Base-by-base conservation (phyloP, 306 rosid species). In the Luffa acutangula region DNA sequence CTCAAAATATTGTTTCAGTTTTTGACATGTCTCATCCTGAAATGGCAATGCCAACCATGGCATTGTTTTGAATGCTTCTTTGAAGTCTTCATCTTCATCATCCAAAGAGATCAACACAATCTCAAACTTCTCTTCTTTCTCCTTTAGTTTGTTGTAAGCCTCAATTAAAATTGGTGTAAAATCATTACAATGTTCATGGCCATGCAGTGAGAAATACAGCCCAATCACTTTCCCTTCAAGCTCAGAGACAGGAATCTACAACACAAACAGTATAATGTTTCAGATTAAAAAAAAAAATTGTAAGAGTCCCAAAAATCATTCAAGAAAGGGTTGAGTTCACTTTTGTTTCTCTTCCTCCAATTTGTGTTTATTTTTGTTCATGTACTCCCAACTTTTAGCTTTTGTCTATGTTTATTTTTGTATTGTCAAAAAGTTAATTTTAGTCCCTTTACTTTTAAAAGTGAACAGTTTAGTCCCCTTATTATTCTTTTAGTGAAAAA, bases 11-110 rank as follows among this genome's bases (percentile, higher is more conserved):
- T 76, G 79, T 59, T 18, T 62, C 60, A 92, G 59, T 70, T 89
- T 85, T 74, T 17, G 59, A n/a, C 76, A 69, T 33, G 3, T 59
- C 84, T 87, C 85, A 83, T 92, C 97, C 80, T 88, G 80, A 54
- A 78, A 3, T 54, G 96, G 97, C 84, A 92, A 81, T 51, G 97
- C 78, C 58, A 88, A 63, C 96, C 97, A 92, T 67, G 90, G 93
- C 80, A 85, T 17, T 36, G 69, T 73, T 81, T 83, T 56, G 21
- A 89, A 73, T 15, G 54, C 81, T 81, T 82, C 17, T 76, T 83
- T 65, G 82, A 88, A 90, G 7, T 84, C 57, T 49, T 87, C 90
- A 74, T 88, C 97, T 2, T 87, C 82, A 1, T 34, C 87, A 63
- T 89, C 91, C 37, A 88, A 75, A 11, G 91, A 80, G 65, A 90